phyloP scores from a whole-genome alignment of 2,329 filamentous ascomycete genomes.

The Fusarium sp. region DNA sequence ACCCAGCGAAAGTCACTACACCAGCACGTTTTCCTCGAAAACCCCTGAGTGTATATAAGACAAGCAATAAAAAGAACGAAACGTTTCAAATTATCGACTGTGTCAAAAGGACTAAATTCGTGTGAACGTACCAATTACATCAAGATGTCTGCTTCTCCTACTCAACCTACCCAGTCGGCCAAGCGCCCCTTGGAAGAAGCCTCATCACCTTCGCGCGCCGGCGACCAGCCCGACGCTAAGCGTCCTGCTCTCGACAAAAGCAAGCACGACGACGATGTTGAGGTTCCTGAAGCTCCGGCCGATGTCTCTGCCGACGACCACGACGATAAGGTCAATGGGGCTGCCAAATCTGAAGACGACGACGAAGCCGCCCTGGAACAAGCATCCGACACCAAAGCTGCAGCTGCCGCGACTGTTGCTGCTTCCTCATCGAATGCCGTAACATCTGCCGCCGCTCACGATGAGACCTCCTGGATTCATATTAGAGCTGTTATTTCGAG shows the following conservation, averaged over 20 bases:
- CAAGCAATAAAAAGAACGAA: slow-evolving; percentile 50
- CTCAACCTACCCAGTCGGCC: slow-evolving; percentile 73
- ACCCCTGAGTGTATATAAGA: slow-evolving; percentile 85
- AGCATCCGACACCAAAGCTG: slow-evolving; percentile 55
- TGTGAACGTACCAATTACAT: slow-evolving; percentile 41
- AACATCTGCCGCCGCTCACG: slow-evolving; percentile 71
- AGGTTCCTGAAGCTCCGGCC: slow-evolving; percentile 53
- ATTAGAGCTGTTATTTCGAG: slow-evolving; percentile 97
- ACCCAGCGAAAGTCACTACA: slow-evolving; percentile 67
- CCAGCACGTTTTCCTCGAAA: slow-evolving; percentile 93
- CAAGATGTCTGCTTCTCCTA: slow-evolving; percentile 78
- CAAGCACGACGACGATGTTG: slow-evolving; percentile 71
- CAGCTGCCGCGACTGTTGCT: slow-evolving; percentile 53
- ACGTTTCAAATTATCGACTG: slow-evolving; percentile 48
- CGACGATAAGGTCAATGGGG: slow-evolving; percentile 61
- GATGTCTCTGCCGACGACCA: slow-evolving; percentile 58
- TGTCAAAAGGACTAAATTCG: slow-evolving; percentile 38
- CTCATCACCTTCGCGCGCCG: slow-evolving; percentile 90
- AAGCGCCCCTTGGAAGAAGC: slow-evolving; percentile 98
- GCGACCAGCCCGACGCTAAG: slow-evolving; percentile 96
- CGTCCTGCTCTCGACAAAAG: slow-evolving; percentile 95
- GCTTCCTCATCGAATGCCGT: slow-evolving; percentile 50
- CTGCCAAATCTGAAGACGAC: slow-evolving; percentile 53
- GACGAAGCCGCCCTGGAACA: slow-evolving; percentile 43
- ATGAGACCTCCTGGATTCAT: slow-evolving; percentile 97